Conservation (phyloP, 805 yeast genomes). For the Sungouiella blattae region DNA sequence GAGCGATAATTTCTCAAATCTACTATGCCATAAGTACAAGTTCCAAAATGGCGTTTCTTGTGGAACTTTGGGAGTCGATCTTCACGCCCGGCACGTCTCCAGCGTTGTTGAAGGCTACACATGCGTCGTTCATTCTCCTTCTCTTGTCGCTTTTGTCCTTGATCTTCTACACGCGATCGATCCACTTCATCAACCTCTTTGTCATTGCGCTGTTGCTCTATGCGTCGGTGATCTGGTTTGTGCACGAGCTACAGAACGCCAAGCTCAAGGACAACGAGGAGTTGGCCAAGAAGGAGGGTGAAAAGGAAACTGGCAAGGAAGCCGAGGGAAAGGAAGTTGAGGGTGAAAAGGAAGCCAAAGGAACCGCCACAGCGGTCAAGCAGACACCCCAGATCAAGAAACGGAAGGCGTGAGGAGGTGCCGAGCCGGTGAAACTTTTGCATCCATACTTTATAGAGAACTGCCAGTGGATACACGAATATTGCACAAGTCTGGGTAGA, state of each 20-base stretch:
- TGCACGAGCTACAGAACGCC: slow-evolving; percentile 55
- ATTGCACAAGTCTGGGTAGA: no score
- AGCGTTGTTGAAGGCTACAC: slow-evolving; percentile 84
- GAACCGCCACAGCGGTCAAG: no score
- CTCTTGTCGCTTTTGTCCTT: slow-evolving; percentile 54
- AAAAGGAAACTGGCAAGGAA: no score
- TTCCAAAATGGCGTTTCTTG: slow-evolving; percentile 41
- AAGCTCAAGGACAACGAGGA: slow-evolving; percentile 45
- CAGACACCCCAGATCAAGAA: no score
- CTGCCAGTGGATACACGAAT: no score
- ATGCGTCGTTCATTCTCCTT: slow-evolving; percentile 69
- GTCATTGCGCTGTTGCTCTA: slow-evolving; percentile 65
- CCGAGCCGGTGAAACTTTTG: no score
- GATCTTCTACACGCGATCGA: slow-evolving; percentile 56
- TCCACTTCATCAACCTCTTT: slow-evolving; percentile 60
- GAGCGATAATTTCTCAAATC: no score
- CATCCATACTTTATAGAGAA: no score
- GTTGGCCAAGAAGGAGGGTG: slow-evolving; percentile 23
- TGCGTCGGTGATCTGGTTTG: slow-evolving; percentile 85
- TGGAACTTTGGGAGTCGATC: slow-evolving; percentile 83
- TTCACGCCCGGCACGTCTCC: slow-evolving; percentile 94
- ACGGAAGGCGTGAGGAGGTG: no score
- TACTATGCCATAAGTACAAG: no score
- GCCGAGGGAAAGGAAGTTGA: no score
- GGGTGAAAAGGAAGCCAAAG: no score